Evolutionary conservation across 495 filamentous ascomycete genomes (phyloP), one percentile per base, ranked within the genome.

Genomic region (Penicillium paradoxum): DNA sequence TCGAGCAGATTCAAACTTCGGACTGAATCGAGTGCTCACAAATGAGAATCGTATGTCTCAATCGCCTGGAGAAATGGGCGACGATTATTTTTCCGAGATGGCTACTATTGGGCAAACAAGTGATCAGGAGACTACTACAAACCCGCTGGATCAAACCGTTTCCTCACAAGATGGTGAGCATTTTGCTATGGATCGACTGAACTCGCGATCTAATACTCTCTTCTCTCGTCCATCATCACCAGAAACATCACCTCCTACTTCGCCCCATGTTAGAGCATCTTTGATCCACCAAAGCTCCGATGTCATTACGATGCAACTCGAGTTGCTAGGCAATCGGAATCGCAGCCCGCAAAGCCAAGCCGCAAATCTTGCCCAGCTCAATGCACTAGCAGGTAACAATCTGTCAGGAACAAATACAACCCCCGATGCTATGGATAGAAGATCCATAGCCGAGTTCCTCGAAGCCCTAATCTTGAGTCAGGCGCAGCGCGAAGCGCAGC

Each of bases 241-340:
- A 19, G 68, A 65, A 38, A 69, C 68, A 14, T 74, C 73, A n/a
- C 73, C 72, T 1, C 70, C 69, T 22, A 69, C 65, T n/a, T 77
- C 74, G 13, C 74, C 74, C 45, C 73, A 63, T 8, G 67, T 78
- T 19, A 64, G 74, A 21, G 73, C 74, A 14, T 76, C 73, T 1
- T 57, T 78, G 34, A 70, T 76, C 19, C 72, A 76, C 49, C 71
- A 75, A 27, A 70, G 71, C 38, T 70, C 74, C 5, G 72, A 76
- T 47, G 64, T 75, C n/a, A 75, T 76, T 47, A 76, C 74, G 4
- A 78, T 76, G 74, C 72, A 78, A 42, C 48, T 78, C 19, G 73
- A 75, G 40, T 54, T 78, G 1, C 45, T 74, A 30, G 63, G 62
- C 2, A 73, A 69, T 48, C 72, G 59, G 3, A 73, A 60, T 43